These are phyloP conservation scores for Rhodotorula sp. DNA, from an alignment of 1,284 basidiomycete species.

Conservation along the genomic window DNA sequence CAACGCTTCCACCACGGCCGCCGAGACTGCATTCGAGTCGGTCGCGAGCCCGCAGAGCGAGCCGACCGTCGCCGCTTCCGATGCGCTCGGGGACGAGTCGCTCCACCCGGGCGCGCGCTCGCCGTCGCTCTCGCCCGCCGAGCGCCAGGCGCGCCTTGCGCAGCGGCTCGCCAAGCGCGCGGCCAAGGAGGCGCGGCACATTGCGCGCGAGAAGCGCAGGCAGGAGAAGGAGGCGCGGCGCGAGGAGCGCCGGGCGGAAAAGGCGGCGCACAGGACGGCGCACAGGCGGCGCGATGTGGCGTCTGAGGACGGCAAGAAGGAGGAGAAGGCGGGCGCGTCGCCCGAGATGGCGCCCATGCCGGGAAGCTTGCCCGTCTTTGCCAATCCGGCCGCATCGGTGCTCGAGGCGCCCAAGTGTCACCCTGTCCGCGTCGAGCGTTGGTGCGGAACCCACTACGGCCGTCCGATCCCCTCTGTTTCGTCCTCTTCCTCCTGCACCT, in stretches of 20 bases:
- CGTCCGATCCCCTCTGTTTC: too few species aligned
- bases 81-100: not conserved
- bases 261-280: not conserved
- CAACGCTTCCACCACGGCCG: too few species aligned
- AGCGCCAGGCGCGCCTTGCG: not conserved
- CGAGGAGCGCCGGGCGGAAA: not conserved
- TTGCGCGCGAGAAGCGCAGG: not conserved
- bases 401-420: not conserved
- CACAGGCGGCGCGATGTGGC: not conserved
- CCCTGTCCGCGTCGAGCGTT: not conserved
- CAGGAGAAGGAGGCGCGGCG: slow-evolving; percentile 3
- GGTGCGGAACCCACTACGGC: too few species aligned
- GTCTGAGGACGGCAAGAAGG: too few species aligned
- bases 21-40: too few species aligned
- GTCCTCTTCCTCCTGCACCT: not conserved
- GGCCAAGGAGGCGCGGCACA: not conserved
- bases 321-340: too few species aligned
- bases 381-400: not conserved
- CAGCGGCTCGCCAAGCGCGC: not conserved
- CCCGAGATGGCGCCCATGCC: not conserved
- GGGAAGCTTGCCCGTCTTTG: not conserved
- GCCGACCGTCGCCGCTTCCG: not conserved
- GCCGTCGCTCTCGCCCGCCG: not conserved
- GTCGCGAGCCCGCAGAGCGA: too few species aligned
- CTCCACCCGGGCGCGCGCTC: not conserved